A percentile compares a stretch with the other conserved stretches of the same genome.
These are phyloP conservation scores for Xerocomellus chrysenteron DNA, from an alignment of 768 basidiomycete genomes.

Conservation along the genomic window DNA sequence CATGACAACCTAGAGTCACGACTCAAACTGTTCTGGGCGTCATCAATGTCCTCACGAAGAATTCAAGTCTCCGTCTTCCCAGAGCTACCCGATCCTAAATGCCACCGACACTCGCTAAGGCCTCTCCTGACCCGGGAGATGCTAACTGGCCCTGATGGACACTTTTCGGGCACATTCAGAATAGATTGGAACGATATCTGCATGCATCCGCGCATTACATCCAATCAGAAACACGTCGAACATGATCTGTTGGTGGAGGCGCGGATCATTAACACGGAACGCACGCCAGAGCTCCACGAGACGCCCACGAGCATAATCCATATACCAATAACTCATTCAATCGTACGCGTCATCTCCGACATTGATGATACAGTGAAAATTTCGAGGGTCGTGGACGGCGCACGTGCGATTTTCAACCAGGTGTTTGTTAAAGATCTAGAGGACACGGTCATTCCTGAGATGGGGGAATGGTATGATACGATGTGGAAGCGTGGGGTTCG, in stretches of 20 bases:
- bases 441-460: conserved; percentile 78
- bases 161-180: conserved; percentile 62
- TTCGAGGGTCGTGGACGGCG: conserved; percentile 75
- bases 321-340: conserved; percentile 57
- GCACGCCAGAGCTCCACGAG: conserved; percentile 41
- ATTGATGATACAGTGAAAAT: conserved; percentile 83
- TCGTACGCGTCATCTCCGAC: conserved; percentile 83
- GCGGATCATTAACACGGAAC: conserved; percentile 40
- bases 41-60: conserved; percentile 59
- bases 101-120: conserved; percentile 26
- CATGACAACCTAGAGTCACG: conserved; percentile 78
- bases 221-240: conserved; percentile 42
- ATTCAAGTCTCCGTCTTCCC: conserved; percentile 65
- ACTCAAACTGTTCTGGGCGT: conserved; percentile 79
- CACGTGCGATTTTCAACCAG: conserved; percentile 81
- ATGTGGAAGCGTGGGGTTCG: conserved; percentile 72
- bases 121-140: conserved; percentile 54
- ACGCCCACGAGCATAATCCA: conserved; percentile 27
- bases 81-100: conserved; percentile 17
- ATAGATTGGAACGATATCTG: conserved; percentile 71
- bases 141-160: conserved; percentile 66
- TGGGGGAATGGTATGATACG: conserved; percentile 72
- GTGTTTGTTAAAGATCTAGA: conserved; percentile 86
- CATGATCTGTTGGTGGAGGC: conserved; percentile 57
- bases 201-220: conserved; percentile 62